Evolutionary conservation across 768 basidiomycete species (phyloP), one percentile per base, ranked within the genome.

Genomic region (Russula sp.): DNA sequence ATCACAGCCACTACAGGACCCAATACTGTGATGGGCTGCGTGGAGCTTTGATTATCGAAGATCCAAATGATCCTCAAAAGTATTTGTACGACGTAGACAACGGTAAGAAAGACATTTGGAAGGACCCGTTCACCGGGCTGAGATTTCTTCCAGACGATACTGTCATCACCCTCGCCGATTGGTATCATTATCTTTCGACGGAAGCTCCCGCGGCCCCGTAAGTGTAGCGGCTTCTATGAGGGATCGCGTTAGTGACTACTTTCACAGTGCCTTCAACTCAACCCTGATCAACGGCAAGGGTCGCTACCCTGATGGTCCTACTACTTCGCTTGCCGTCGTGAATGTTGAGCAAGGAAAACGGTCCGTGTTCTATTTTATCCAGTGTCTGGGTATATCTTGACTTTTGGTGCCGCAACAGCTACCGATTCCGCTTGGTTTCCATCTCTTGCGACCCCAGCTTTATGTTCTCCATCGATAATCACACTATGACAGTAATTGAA

Each of bases 371-470:
- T 10, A 11, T 13, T 16, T 22, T 24, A 16, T 22, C 49, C 26
- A 14, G 49, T 5, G 24, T 16, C 11, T 16, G 49, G 10, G 16
- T 26, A 26, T 24, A 16, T 16, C 40, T n/a, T 63, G 24, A 50
- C 49, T 5, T 50, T 20, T 20, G 22, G 13, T 1, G 11, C 22
- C 6, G 13, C 70, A 57, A 6, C 13, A 51, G 28, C 14, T 51
- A 51, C 18, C 50, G 50, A 14, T 30, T 51, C 8, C 50, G 79
- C 24, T 56, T 79, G n/a, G 65, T 79, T 59, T 75, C 70, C 59
- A 78, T 80, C 58, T 78, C 79, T 14, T 83, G 83, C 71, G 79
- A 79, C 54, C 77, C 72, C 2, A 75, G 75, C 64, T 78, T 75
- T 67, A 68, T 65, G 3, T 79, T 83, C 73, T 78, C 50, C 2